Conservation (phyloP, 2,329 filamentous ascomycete species). For the Myotisia sp. region DNA sequence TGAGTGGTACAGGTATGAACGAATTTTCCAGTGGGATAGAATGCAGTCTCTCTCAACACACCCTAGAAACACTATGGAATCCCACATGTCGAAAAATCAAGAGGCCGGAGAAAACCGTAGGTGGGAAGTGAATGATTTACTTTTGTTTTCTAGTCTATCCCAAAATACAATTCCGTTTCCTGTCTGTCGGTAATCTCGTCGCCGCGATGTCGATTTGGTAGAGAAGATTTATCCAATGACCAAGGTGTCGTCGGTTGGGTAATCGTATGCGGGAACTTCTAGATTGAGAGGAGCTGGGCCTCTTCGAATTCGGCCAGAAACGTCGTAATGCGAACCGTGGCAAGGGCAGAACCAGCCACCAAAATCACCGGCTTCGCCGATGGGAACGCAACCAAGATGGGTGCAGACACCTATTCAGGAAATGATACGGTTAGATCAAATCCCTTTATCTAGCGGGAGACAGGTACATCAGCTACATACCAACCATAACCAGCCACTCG, state of each 20-base stretch:
- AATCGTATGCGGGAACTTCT: conserved; percentile 84
- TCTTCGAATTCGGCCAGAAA: conserved; percentile 95
- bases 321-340: conserved; percentile 99
- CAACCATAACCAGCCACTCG: conserved; percentile 98
- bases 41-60: too few species aligned
- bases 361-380: conserved; percentile 94
- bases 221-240: conserved; percentile 66
- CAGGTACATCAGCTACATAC: conserved; percentile 34
- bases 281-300: conserved; percentile 95
- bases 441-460: conserved; percentile 15
- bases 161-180: too few species aligned
- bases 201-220: too few species aligned
- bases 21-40: conserved; percentile 1
- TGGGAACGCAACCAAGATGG: conserved; percentile 96
- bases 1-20: conserved; percentile 4
- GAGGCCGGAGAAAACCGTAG: background rate
- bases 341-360: conserved; percentile 99
- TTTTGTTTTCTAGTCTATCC: too few species aligned
- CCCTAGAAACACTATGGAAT: too few species aligned
- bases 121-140: too few species aligned
- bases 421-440: conserved; percentile 1
- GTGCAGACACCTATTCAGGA: conserved; percentile 72
- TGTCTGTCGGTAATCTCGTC: too few species aligned
- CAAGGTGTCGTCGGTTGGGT: conserved; percentile 76
- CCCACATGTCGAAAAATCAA: too few species aligned